Percentiles rank a stretch among this genome's conserved stretches.
Evolutionary conservation across 1,139 yeast species (phyloP).

Genomic region (Tardiomyces blankii): DNA sequence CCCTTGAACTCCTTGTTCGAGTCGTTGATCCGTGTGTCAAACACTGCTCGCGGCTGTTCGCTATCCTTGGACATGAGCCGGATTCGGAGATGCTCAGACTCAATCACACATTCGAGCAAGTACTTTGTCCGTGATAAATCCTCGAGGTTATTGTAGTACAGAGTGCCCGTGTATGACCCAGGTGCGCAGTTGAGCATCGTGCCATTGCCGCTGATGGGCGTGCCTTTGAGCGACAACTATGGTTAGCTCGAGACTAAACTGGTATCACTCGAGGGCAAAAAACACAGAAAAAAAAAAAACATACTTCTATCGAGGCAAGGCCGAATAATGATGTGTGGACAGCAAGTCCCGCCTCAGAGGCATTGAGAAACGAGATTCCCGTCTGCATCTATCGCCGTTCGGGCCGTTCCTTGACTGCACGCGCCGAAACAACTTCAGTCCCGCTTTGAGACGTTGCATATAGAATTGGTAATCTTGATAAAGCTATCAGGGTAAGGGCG

Average conservation of each 20-base stretch:
- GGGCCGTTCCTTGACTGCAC: too few relatives aligned
- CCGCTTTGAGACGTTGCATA: too few relatives aligned
- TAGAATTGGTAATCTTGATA: too few relatives aligned
- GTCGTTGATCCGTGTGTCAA: slow-evolving; percentile 7
- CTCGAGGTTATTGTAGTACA: slow-evolving; percentile 16
- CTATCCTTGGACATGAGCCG: slow-evolving; percentile 6
- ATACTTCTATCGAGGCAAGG: slow-evolving; percentile 1
- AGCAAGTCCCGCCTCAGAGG: slow-evolving; percentile 1
- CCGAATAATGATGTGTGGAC: slow-evolving; percentile 1
- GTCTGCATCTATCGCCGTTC: background rate
- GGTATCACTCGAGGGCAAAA: too few relatives aligned
- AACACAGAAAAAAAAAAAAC: too few relatives aligned
- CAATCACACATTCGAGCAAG: slow-evolving; percentile 9
- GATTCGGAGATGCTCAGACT: slow-evolving; percentile 7
- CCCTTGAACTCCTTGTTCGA: slow-evolving; percentile 9
- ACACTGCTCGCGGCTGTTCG: slow-evolving; percentile 6
- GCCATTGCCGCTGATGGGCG: slow-evolving; percentile 20
- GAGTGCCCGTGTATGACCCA: slow-evolving; percentile 16
- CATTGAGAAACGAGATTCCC: background rate
- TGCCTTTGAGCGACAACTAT: slow-evolving; percentile 10
- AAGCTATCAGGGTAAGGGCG: too few relatives aligned
- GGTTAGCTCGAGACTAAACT: background rate
- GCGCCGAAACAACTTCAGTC: too few relatives aligned
- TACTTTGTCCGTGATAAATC: slow-evolving; percentile 16
- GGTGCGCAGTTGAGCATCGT: slow-evolving; percentile 15